Conservation (phyloP, 1,284 basidiomycete genomes). For the Heterobasidion occidentale region DNA sequence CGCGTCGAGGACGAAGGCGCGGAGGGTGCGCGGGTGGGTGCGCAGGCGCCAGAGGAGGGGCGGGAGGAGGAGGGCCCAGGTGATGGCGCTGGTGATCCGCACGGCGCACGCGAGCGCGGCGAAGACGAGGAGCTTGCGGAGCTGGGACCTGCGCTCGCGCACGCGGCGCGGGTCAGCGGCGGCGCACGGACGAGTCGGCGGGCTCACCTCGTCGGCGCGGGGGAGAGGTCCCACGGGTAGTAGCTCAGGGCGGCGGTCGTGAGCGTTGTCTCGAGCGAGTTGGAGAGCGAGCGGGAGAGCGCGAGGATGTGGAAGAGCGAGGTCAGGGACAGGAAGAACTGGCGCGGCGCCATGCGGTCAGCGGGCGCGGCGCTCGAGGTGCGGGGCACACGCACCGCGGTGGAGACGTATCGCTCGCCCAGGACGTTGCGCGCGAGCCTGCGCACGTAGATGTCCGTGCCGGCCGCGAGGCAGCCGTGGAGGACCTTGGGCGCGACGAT, state of each 20-base stretch:
- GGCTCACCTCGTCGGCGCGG: constrained; percentile 5
- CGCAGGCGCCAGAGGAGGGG: constrained; percentile 44
- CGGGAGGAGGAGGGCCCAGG: constrained; percentile 72
- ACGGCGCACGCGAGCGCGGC: constrained; percentile 76
- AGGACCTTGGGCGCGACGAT: constrained; percentile 67
- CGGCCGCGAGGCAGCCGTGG: constrained; percentile 75
- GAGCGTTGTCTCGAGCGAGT: constrained; percentile 87
- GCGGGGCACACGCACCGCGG: constrained; percentile 46
- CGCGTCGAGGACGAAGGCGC: constrained; percentile 29
- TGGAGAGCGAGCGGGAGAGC: constrained; percentile 85
- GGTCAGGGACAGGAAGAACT: constrained; percentile 79
- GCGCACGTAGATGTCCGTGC: constrained; percentile 74
- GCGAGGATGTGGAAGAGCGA: constrained; percentile 86
- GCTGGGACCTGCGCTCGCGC: constrained; percentile 16
- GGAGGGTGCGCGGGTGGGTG: constrained; percentile 20
- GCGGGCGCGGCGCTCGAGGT: background rate
- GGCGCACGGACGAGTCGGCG: background rate
- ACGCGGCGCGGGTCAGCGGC: background rate
- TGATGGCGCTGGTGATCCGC: constrained; percentile 79
- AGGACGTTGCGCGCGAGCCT: constrained; percentile 55
- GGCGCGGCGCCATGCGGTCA: constrained; percentile 3
- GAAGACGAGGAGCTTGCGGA: constrained; percentile 35
- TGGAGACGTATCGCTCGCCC: constrained; percentile 49
- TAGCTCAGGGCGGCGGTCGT: constrained; percentile 72
- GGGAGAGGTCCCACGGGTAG: constrained; percentile 62